Evolutionary conservation across 345 rosid species (phyloP).

Genomic region (Sapria himalayana): DNA sequence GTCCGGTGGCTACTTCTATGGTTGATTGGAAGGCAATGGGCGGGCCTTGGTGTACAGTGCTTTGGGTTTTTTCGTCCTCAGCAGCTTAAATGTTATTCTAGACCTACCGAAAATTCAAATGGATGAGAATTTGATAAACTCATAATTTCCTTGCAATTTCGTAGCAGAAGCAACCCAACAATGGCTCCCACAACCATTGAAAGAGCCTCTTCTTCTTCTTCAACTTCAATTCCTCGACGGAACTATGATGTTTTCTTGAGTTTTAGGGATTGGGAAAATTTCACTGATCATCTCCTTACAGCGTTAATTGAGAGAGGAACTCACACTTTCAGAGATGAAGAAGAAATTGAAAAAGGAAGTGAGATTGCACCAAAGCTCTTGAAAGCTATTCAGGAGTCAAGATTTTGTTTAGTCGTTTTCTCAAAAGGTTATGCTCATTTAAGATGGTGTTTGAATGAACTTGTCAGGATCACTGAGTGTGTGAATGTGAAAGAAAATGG

Average conservation of each 20-base stretch:
- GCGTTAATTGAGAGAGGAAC: not conserved
- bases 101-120: too few species aligned
- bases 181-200: too few species aligned
- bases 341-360: not conserved
- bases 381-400: constrained; percentile 3
- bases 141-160: too few species aligned
- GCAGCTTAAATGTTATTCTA: too few species aligned
- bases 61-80: too few species aligned
- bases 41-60: too few species aligned
- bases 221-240: not conserved
- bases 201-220: not conserved
- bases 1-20: too few species aligned
- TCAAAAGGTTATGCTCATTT: not conserved
- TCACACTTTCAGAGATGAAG: constrained; percentile 1
- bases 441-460: constrained; percentile 3
- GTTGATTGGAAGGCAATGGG: too few species aligned
- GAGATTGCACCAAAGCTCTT: constrained; percentile 1
- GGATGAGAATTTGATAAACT: too few species aligned
- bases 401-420: constrained; percentile 1
- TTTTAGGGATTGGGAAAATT: not conserved
- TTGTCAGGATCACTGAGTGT: not conserved
- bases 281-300: constrained; percentile 6
- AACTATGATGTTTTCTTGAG: not conserved
- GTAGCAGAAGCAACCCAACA: too few species aligned
- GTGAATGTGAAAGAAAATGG: too few species aligned